These are phyloP conservation scores for Chaetomium sp. DNA, from an alignment of 2,329 filamentous ascomycete genomes.

Conservation along the genomic window DNA sequence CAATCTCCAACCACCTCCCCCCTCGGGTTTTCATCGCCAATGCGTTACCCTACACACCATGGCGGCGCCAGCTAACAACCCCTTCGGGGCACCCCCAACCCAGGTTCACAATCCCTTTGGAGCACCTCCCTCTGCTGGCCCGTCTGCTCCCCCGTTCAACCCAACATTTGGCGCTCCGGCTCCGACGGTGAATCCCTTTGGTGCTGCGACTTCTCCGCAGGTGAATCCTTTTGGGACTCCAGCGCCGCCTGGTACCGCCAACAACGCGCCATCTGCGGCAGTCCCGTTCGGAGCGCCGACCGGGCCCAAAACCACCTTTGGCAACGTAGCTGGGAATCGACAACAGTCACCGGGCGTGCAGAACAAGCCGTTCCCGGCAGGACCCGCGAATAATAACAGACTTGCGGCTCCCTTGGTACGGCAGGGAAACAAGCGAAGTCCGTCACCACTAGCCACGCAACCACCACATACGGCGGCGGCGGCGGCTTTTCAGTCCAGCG, in stretches of 20 bases:
- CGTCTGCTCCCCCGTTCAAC: not conserved
- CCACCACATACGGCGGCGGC: slow-evolving; percentile 1
- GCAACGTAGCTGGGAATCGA: slow-evolving; percentile 6
- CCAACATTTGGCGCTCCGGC: slow-evolving; percentile 1
- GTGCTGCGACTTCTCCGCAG: not conserved
- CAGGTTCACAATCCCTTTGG: slow-evolving; percentile 11
- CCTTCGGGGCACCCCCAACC: slow-evolving; percentile 22
- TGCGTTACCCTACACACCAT: slow-evolving; percentile 17
- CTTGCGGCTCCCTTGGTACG: slow-evolving; percentile 2
- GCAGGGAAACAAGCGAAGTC: not conserved
- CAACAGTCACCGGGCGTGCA: not conserved
- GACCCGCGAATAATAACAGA: not conserved
- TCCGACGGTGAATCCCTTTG: slow-evolving; percentile 5
- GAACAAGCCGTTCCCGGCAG: not conserved
- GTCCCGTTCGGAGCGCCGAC: slow-evolving; percentile 6
- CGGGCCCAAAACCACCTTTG: slow-evolving; percentile 4
- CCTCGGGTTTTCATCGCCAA: slow-evolving; percentile 12
- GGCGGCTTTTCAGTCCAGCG: not conserved
- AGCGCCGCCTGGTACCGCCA: not conserved
- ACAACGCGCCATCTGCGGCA: not conserved
- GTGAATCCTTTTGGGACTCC: not conserved
- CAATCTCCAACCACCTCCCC: slow-evolving; percentile 3
- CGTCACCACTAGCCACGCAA: slow-evolving; percentile 9
- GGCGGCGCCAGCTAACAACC: slow-evolving; percentile 24
- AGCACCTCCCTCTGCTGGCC: not conserved